Conservation (phyloP, 768 basidiomycete genomes). For the Omphalotus guepiniiformis region DNA sequence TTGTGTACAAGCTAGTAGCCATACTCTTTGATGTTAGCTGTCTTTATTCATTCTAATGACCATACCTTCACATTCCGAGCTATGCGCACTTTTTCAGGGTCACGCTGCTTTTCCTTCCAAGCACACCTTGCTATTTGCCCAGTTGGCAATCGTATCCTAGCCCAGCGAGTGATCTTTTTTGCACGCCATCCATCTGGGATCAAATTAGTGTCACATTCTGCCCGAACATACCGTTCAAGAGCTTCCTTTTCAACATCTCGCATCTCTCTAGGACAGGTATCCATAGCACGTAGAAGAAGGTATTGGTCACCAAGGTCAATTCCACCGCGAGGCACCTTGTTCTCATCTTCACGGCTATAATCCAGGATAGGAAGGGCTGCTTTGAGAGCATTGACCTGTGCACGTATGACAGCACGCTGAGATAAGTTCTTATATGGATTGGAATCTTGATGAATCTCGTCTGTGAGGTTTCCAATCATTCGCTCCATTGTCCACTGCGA, state of each 20-base stretch:
- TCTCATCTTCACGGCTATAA: neutral
- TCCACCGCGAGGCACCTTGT: slow-evolving; percentile 6
- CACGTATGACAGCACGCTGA: slow-evolving; percentile 7
- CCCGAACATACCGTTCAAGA: neutral
- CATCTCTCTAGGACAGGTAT: neutral
- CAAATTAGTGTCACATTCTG: neutral
- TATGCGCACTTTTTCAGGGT: neutral
- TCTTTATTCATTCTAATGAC: too few species aligned
- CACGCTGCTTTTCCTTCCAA: neutral
- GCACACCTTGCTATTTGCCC: neutral
- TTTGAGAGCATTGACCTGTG: slow-evolving; percentile 15
- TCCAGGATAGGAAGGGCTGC: slow-evolving; percentile 15
- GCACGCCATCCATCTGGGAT: neutral
- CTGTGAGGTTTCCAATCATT: slow-evolving; percentile 9
- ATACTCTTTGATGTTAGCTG: too few species aligned
- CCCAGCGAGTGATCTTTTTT: neutral
- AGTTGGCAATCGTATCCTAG: neutral
- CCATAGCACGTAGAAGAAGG: neutral
- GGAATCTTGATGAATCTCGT: slow-evolving; percentile 12
- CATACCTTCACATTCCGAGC: slow-evolving; percentile 5
- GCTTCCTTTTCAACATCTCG: neutral
- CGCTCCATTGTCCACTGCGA: slow-evolving; percentile 20
- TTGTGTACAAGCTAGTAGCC: neutral
- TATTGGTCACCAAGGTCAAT: slow-evolving; percentile 2
- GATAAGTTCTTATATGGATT: slow-evolving; percentile 14